A percentile compares a stretch with the other conserved stretches of the same genome.
Evolutionary conservation across 441 rosid species (phyloP).

Genomic region (Pelargonium fulgidum): DNA sequence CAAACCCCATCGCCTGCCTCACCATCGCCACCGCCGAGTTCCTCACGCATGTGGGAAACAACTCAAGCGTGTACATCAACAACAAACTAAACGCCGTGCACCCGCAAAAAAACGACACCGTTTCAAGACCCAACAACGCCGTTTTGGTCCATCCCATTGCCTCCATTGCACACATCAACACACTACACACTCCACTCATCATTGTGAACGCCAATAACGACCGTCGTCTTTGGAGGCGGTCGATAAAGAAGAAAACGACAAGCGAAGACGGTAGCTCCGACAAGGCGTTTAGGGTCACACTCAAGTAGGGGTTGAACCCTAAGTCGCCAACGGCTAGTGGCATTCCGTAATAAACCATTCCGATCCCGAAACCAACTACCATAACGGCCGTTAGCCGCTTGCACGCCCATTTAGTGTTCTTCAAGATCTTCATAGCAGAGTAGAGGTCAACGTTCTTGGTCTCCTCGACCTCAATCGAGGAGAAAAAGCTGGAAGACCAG

Average conservation of each 20-base stretch:
- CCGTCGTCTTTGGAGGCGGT: slow-evolving; percentile 9
- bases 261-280: slow-evolving; percentile 16
- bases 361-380: slow-evolving; percentile 21
- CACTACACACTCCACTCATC: slow-evolving; percentile 14
- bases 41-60: slow-evolving; percentile 19
- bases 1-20: slow-evolving; percentile 13
- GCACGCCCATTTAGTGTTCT: slow-evolving; percentile 18
- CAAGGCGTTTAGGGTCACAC: slow-evolving; percentile 14
- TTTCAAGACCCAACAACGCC: slow-evolving; percentile 6
- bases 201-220: slow-evolving; percentile 12
- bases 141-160: neutral
- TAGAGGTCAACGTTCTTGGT: neutral
- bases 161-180: slow-evolving; percentile 13
- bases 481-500: too few relatives aligned
- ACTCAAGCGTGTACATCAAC: slow-evolving; percentile 11
- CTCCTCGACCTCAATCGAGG: too few relatives aligned
- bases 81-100: slow-evolving; percentile 16
- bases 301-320: slow-evolving; percentile 13
- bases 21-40: slow-evolving; percentile 15
- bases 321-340: slow-evolving; percentile 18
- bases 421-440: slow-evolving; percentile 16
- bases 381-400: slow-evolving; percentile 1
- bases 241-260: slow-evolving; percentile 9
- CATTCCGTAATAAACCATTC: slow-evolving; percentile 20
- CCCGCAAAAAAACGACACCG: slow-evolving; percentile 18